These are phyloP conservation scores for Uncinocarpus reesii DNA, from an alignment of 2,329 filamentous ascomycete genomes.

Conservation along the genomic window DNA sequence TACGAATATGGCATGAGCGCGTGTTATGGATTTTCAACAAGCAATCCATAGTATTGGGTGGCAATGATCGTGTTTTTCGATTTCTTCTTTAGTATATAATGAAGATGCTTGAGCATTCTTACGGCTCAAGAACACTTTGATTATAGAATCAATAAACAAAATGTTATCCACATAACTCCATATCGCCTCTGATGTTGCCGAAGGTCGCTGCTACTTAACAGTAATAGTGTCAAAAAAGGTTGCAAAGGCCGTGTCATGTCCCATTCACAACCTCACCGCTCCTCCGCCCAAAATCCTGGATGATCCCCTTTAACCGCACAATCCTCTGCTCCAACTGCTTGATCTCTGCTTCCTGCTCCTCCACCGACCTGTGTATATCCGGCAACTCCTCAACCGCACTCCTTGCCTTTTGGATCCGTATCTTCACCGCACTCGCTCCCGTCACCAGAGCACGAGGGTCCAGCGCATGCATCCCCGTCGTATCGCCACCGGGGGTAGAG, in stretches of 20 bases:
- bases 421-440: constrained; percentile 67
- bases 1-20: constrained; percentile 14
- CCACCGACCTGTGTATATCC: constrained; percentile 36
- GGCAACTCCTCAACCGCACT: constrained; percentile 36
- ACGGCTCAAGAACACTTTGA: too few relatives aligned
- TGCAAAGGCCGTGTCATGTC: neutral
- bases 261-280: constrained; percentile 11
- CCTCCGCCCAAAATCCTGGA: constrained; percentile 34
- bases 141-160: too few relatives aligned
- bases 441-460: constrained; percentile 67
- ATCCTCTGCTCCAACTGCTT: constrained; percentile 33
- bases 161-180: too few relatives aligned
- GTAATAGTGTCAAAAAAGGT: neutral
- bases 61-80: neutral
- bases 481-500: constrained; percentile 20
- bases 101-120: too few relatives aligned
- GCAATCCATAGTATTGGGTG: constrained; percentile 17
- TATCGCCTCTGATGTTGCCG: too few relatives aligned
- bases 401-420: constrained; percentile 71
- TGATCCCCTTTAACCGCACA: constrained; percentile 30
- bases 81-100: too few relatives aligned
- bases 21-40: constrained; percentile 21
- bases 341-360: constrained; percentile 39
- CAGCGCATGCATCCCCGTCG: constrained; percentile 30
- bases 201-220: too few relatives aligned